These are phyloP conservation scores for Discostella stelligeroides DNA, from an alignment of 108 stramenopile species.

Conservation along the genomic window DNA sequence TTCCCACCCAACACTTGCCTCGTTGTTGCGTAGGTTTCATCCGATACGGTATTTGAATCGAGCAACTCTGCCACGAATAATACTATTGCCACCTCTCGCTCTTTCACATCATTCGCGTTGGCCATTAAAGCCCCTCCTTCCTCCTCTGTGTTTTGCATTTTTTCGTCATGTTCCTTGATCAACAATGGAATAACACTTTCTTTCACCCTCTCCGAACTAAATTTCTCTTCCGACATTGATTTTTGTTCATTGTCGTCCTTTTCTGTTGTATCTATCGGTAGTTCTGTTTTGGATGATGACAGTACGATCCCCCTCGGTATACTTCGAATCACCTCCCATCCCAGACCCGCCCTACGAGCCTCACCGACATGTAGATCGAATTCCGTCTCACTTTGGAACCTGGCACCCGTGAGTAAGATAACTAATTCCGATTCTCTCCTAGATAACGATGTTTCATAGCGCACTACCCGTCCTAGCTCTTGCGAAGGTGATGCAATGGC, in stretches of 20 bases:
- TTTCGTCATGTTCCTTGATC: conserved; percentile 43
- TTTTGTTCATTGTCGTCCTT: neutral
- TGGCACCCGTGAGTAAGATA: conserved; percentile 80
- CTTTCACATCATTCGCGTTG: conserved; percentile 9
- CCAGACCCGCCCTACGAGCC: conserved; percentile 67
- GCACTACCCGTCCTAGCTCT: conserved; percentile 60
- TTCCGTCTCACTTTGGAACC: conserved; percentile 62
- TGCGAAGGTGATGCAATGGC: conserved; percentile 70
- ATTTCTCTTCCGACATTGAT: conserved; percentile 27
- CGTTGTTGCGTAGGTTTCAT: conserved; percentile 70
- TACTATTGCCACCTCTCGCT: conserved; percentile 67
- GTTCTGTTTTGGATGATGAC: conserved; percentile 1
- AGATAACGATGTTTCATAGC: conserved; percentile 68
- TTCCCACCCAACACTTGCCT: conserved; percentile 50
- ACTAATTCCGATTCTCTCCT: conserved; percentile 76
- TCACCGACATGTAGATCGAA: conserved; percentile 81
- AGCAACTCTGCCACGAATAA: conserved; percentile 73
- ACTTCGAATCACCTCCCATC: conserved; percentile 53
- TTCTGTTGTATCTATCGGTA: conserved; percentile 2
- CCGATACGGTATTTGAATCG: conserved; percentile 69
- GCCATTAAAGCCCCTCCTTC: neutral
- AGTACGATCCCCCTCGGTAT: conserved; percentile 62
- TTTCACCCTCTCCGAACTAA: conserved; percentile 52
- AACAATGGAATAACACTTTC: conserved; percentile 54
- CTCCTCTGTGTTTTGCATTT: neutral